phyloP scores from a whole-genome alignment of 345 rosid genomes.

The Dipteronia dyeriana region DNA sequence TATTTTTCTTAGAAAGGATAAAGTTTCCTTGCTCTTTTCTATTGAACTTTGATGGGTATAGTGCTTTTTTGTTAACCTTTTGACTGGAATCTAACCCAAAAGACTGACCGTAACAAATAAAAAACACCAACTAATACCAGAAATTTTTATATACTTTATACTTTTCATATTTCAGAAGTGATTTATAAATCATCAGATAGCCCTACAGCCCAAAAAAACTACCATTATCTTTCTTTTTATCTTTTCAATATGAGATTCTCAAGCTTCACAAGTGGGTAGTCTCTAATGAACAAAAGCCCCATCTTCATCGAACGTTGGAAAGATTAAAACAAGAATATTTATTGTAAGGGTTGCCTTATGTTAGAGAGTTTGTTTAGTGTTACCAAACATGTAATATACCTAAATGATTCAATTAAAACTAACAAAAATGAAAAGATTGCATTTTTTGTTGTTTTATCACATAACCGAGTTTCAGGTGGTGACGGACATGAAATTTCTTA shows the following conservation, averaged over 20 bases:
- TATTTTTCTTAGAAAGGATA: constrained; percentile 21
- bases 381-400: background rate
- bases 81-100: constrained; percentile 30
- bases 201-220: background rate
- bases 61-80: constrained; percentile 20
- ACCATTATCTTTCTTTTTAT: too few relatives aligned
- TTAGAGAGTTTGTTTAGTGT: background rate
- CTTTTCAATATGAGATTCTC: background rate
- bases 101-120: constrained; percentile 33
- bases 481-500: background rate
- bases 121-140: constrained; percentile 12
- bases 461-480: background rate
- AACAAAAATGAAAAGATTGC: background rate
- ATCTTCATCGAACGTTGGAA: background rate
- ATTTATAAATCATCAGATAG: too few relatives aligned
- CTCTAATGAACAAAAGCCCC: background rate
- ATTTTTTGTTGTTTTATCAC: background rate
- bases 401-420: too few relatives aligned
- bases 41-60: constrained; percentile 26
- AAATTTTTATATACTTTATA: too few relatives aligned
- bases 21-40: constrained; percentile 25
- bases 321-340: background rate
- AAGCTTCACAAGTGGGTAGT: background rate
- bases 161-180: too few relatives aligned
- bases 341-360: background rate